phyloP scores from a whole-genome alignment of 2,329 filamentous ascomycete species.

The Aureobasidium musti region DNA sequence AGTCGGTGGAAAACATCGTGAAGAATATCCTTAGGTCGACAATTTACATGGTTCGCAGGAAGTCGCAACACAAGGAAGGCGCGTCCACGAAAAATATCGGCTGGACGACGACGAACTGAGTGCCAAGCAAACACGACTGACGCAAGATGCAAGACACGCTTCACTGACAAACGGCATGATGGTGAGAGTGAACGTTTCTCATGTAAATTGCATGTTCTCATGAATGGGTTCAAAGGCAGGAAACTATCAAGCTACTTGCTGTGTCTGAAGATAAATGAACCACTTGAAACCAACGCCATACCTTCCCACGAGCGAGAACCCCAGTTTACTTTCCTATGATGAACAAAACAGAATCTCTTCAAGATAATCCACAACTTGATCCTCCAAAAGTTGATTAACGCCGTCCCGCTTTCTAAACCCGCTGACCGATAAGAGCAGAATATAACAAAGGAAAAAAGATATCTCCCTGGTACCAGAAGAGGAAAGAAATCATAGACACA shows the following conservation, averaged over 20 bases:
- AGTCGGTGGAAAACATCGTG: constrained; percentile 18
- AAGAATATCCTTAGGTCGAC: neutral
- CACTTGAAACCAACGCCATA: neutral
- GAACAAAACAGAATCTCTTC: constrained; percentile 16
- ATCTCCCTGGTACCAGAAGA: constrained; percentile 25
- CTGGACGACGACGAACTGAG: neutral
- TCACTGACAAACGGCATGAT: constrained; percentile 4
- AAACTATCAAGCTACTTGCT: constrained; percentile 20
- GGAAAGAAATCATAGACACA: constrained; percentile 11
- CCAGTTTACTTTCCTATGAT: constrained; percentile 2
- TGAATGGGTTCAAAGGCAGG: neutral
- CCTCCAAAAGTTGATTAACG: constrained; percentile 10
- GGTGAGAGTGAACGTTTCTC: neutral
- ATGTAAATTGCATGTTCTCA: constrained; percentile 19
- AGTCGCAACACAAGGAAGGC: constrained; percentile 16
- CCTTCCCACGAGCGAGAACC: constrained; percentile 7
- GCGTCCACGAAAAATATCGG: neutral
- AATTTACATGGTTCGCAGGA: neutral
- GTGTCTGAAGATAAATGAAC: neutral
- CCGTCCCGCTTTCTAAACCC: constrained; percentile 13
- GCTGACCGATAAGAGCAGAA: constrained; percentile 1
- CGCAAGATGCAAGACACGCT: neutral
- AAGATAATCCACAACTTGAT: neutral
- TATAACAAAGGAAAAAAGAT: constrained; percentile 13
- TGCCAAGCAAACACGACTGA: constrained; percentile 10